phyloP scores from a whole-genome alignment of 495 filamentous ascomycete genomes.

The Hypoxylon intermedium region DNA sequence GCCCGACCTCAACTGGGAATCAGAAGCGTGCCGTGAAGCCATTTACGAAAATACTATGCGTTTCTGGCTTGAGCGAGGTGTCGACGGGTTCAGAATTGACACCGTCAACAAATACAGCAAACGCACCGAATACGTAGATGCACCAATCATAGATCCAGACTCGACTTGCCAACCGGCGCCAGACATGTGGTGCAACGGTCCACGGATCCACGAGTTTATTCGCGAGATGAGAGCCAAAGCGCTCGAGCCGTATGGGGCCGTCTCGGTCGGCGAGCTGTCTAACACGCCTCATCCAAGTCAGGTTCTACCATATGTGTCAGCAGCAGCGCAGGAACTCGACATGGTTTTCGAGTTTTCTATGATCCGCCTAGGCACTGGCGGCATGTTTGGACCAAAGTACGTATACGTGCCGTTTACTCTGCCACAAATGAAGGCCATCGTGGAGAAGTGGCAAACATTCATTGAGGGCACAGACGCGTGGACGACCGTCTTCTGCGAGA shows the following conservation, averaged over 20 bases:
- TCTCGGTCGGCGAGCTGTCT: slow-evolving; percentile 77
- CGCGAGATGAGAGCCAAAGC: slow-evolving; percentile 65
- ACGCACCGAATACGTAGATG: slow-evolving; percentile 65
- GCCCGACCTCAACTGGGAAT: slow-evolving; percentile 81
- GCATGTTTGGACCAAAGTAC: slow-evolving; percentile 45
- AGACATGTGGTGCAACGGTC: slow-evolving; percentile 67
- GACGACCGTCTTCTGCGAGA: slow-evolving; percentile 77
- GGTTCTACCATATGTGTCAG: slow-evolving; percentile 65
- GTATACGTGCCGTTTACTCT: slow-evolving; percentile 56
- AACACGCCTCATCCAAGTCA: slow-evolving; percentile 64
- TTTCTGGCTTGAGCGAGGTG: slow-evolving; percentile 75
- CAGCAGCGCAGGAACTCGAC: slow-evolving; percentile 66
- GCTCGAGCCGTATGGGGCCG: slow-evolving; percentile 70
- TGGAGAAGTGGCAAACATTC: slow-evolving; percentile 70
- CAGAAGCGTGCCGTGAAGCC: slow-evolving; percentile 63
- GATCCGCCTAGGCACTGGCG: slow-evolving; percentile 62
- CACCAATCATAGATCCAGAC: slow-evolving; percentile 57
- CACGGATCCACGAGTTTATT: slow-evolving; percentile 70
- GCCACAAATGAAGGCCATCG: slow-evolving; percentile 62
- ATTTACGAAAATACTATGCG: slow-evolving; percentile 69
- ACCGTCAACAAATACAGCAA: slow-evolving; percentile 71
- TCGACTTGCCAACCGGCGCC: slow-evolving; percentile 56
- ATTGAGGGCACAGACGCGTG: slow-evolving; percentile 74
- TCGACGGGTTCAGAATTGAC: slow-evolving; percentile 75
- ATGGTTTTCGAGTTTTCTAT: slow-evolving; percentile 81